These are phyloP conservation scores for Elymus sibiricus DNA, from an alignment of 176 grass and related monocot genomes.

Conservation along the genomic window DNA sequence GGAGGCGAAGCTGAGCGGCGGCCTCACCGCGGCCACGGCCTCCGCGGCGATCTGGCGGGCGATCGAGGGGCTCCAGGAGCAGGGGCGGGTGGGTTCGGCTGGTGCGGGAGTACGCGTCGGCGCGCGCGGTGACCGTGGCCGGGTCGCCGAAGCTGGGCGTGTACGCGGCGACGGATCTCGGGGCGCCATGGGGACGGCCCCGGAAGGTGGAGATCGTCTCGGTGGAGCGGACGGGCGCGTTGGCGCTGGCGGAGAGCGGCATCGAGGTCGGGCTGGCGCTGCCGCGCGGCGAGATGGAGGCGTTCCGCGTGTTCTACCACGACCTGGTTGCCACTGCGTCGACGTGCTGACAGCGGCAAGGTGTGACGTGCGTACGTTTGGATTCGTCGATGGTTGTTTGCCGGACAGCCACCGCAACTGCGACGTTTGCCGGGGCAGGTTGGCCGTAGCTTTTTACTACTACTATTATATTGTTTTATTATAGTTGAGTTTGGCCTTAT, in stretches of 20 bases:
- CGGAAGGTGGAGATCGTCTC: constrained; percentile 65
- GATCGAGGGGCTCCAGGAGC: constrained; percentile 48
- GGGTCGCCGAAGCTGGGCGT: constrained; percentile 70
- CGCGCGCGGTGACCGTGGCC: constrained; percentile 63
- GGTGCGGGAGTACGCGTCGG: constrained; percentile 44
- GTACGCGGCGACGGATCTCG: constrained; percentile 60
- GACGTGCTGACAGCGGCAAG: no score
- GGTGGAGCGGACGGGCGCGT: constrained; percentile 69
- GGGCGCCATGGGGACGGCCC: constrained; percentile 35
- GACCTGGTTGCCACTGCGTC: not conserved
- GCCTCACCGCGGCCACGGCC: constrained; percentile 25
- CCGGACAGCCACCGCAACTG: no score
- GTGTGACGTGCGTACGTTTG: no score
- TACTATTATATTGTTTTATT: no score
- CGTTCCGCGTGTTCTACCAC: constrained; percentile 40
- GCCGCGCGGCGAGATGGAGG: constrained; percentile 52
- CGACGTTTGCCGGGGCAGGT: no score
- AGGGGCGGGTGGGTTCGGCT: constrained; percentile 55
- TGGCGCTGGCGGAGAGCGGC: constrained; percentile 59
- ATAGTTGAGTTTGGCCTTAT: no score
- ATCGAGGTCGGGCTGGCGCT: constrained; percentile 80
- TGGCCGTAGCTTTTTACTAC: no score
- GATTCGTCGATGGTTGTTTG: no score
- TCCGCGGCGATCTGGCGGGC: constrained; percentile 48
- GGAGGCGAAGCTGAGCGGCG: not conserved